Evolutionary conservation across 2,329 filamentous ascomycete species (phyloP), one percentile per base, ranked within the genome.

Genomic region (Calonectria hawksworthii): DNA sequence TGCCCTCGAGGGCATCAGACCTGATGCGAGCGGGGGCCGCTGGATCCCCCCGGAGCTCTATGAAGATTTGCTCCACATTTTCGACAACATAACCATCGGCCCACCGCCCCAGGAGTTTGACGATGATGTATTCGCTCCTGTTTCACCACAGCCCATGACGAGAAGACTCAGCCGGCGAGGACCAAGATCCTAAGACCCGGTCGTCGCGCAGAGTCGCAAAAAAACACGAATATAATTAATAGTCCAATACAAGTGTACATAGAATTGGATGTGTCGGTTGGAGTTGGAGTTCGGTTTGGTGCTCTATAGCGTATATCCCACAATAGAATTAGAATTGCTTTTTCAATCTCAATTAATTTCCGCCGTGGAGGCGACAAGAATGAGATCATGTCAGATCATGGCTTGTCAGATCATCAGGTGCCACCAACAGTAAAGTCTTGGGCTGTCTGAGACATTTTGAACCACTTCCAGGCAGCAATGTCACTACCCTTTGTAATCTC

Each of bases 41-140:
- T 63, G 56, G 56, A 63, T 63, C 23, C 36, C 56, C n/a, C 56
- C 56, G 16, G 56, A 63, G 13, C 56, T 63, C 36, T 36, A 63
- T n/a, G 56, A 41, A 26, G 56, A 63, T n/a, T n/a, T 63, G 36
- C 56, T 63, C 34, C 56, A 63, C 56, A 63, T 63, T 16, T 36
- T 63, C 14, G 23, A 14, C 23, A 63, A 63, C 56, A 63, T 63
- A 6, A 21, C 36, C 56, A 13, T 63, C 18, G 56, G 56, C 56
- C 56, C 56, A 4, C 52, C 52, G 16, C 30, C 56, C 3, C 32
- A 21, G n/a, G 32, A 38, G 7, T 63, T 41, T 28, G 56, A 28
- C 16, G 56, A 63, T 2, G 56, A 63, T 18, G 26, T 41, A 18
- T 63, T 41, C 10, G 34, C 32, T 63, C 16, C 56, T 41, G 14